Conservation (phyloP, 1,284 basidiomycete species). For the Malassezia vespertilionis region DNA sequence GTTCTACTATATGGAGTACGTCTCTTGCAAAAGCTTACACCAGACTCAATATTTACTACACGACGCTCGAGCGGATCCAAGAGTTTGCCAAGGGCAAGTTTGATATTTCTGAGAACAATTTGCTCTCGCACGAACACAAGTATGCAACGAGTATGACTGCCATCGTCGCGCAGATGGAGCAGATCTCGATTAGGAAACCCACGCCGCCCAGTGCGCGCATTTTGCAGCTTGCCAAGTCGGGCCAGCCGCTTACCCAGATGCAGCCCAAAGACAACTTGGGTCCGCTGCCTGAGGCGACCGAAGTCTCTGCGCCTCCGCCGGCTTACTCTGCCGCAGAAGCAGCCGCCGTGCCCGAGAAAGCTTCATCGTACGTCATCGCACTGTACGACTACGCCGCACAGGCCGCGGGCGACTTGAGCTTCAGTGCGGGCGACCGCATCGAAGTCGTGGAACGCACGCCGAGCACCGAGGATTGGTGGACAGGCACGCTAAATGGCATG, state of each 20-base stretch:
- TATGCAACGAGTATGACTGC: conserved; percentile 73
- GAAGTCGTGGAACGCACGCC: conserved; percentile 76
- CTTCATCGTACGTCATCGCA: conserved; percentile 65
- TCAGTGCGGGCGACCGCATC: conserved; percentile 82
- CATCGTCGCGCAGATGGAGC: conserved; percentile 55
- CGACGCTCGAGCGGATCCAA: conserved; percentile 83
- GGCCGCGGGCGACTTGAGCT: conserved; percentile 75
- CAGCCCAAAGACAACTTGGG: background rate
- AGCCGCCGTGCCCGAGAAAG: conserved; percentile 12
- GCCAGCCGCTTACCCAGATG: conserved; percentile 4
- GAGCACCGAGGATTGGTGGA: conserved; percentile 95
- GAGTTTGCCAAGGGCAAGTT: conserved; percentile 70
- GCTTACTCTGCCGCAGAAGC: conserved; percentile 44
- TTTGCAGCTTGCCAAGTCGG: conserved; percentile 14
- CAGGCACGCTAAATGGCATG: conserved; percentile 68
- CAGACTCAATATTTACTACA: conserved; percentile 72
- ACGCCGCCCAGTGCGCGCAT: conserved; percentile 25
- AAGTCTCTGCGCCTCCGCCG: conserved; percentile 6
- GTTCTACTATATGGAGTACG: conserved; percentile 93
- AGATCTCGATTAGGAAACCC: conserved; percentile 32
- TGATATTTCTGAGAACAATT: conserved; percentile 60
- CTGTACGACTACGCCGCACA: conserved; percentile 82
- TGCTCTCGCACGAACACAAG: conserved; percentile 56
- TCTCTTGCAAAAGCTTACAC: background rate
- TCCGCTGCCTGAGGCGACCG: background rate